A percentile compares a stretch with the other conserved stretches of the same genome.
Conservation (phyloP, 257 asterid species). For the Solanum bulbocastanum region DNA sequence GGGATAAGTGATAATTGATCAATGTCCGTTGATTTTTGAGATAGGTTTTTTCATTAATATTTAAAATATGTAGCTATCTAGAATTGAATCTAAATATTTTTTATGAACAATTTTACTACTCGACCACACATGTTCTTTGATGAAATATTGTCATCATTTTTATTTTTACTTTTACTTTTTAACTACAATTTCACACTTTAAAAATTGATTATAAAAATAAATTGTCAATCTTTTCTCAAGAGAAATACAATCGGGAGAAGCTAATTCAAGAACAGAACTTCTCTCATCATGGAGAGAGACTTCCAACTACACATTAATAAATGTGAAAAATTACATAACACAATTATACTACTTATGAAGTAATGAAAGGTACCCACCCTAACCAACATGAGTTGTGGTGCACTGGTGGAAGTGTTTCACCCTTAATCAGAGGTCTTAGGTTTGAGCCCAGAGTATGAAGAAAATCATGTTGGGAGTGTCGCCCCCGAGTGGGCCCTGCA, state of each 20-base stretch:
- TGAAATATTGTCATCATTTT: neutral
- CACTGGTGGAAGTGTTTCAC: too few species aligned
- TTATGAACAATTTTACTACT: neutral
- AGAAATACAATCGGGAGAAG: too few species aligned
- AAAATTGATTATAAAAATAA: too few species aligned
- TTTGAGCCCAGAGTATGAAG: too few species aligned
- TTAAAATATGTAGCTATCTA: neutral
- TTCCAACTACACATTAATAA: neutral
- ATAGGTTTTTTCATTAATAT: too few species aligned
- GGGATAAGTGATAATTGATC: neutral
- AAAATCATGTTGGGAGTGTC: too few species aligned
- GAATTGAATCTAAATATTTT: too few species aligned
- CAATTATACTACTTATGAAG: neutral
- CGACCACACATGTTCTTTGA: neutral
- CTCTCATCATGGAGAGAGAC: neutral
- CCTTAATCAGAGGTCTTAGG: rapidly evolving
- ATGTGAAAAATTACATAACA: neutral
- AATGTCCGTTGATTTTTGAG: neutral
- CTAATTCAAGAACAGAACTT: too few species aligned
- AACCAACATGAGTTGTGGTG: too few species aligned
- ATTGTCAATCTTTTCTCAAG: too few species aligned
- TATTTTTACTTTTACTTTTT: neutral
- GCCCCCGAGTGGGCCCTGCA: too few species aligned
- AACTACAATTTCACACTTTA: rapidly evolving
- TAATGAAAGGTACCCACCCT: neutral